These are phyloP conservation scores for Phytophthora megakarya DNA, from an alignment of 352 stramenopile genomes.

Conservation along the genomic window DNA sequence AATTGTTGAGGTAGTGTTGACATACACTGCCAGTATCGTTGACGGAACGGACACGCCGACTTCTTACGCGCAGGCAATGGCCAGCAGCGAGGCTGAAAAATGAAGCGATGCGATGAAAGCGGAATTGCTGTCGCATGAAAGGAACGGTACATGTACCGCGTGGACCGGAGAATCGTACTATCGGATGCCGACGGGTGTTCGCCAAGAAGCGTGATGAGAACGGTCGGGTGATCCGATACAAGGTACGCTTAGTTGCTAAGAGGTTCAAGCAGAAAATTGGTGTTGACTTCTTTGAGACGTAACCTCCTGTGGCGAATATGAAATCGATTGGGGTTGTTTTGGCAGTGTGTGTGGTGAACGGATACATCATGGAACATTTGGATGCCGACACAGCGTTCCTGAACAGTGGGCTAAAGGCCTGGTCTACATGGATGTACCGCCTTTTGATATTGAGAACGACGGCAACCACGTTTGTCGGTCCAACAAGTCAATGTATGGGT, in stretches of 20 bases:
- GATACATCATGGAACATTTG: conserved; percentile 1
- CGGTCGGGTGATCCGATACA: neutral
- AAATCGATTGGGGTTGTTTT: conserved; percentile 17
- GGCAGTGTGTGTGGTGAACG: neutral
- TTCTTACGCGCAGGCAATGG: conserved; percentile 9
- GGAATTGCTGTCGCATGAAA: conserved; percentile 3
- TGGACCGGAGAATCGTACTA: neutral
- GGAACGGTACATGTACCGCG: conserved; percentile 7
- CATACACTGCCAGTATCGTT: conserved; percentile 8
- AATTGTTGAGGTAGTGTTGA: conserved; percentile 9
- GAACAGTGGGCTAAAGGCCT: neutral
- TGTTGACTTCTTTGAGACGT: conserved; percentile 6
- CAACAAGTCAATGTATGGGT: conserved; percentile 27
- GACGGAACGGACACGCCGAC: too few relatives aligned
- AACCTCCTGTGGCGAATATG: conserved; percentile 8
- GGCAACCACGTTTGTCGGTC: conserved; percentile 12
- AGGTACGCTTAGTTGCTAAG: conserved; percentile 1
- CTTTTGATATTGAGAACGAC: neutral
- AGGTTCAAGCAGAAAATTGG: conserved; percentile 12
- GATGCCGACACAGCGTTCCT: conserved; percentile 13
- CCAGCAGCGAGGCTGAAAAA: neutral
- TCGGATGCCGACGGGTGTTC: conserved; percentile 11
- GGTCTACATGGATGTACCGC: conserved; percentile 8
- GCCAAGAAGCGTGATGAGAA: conserved; percentile 5
- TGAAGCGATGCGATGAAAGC: neutral